Conservation (phyloP, 2,329 filamentous ascomycete species). For the Cladophialophora bantiana region DNA sequence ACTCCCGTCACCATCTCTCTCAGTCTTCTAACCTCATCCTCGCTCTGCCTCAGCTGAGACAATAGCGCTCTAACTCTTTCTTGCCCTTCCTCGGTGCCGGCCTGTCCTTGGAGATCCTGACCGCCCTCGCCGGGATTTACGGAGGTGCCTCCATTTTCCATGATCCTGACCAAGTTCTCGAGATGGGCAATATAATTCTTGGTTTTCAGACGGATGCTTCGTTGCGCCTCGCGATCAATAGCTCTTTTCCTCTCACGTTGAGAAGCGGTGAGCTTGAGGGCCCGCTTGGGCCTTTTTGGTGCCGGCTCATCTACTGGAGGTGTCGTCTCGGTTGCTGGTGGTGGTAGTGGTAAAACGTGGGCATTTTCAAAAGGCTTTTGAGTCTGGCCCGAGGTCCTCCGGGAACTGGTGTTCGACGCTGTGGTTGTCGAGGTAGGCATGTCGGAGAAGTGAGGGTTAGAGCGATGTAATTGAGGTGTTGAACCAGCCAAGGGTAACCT, state of each 20-base stretch:
- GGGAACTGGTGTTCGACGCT: slow-evolving; percentile 13
- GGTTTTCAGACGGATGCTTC: slow-evolving; percentile 32
- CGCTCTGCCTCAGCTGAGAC: slow-evolving; percentile 26
- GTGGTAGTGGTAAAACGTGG: not conserved
- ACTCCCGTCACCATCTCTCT: slow-evolving; percentile 25
- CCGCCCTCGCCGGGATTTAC: not conserved
- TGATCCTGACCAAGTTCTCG: slow-evolving; percentile 29
- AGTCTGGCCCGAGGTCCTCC: slow-evolving; percentile 10
- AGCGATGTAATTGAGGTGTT: not conserved
- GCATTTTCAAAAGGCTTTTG: slow-evolving; percentile 6
- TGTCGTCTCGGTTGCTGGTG: not conserved
- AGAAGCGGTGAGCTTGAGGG: slow-evolving; percentile 27
- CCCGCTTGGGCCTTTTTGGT: slow-evolving; percentile 23
- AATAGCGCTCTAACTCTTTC: slow-evolving; percentile 24
- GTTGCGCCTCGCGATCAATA: slow-evolving; percentile 30
- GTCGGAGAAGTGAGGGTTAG: not conserved
- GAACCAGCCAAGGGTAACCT: not conserved
- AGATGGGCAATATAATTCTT: slow-evolving; percentile 33
- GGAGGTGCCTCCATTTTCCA: slow-evolving; percentile 19
- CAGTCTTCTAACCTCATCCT: slow-evolving; percentile 25
- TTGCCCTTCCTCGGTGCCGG: not conserved
- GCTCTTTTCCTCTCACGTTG: slow-evolving; percentile 32
- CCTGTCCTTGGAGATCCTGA: not conserved
- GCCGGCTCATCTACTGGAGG: not conserved
- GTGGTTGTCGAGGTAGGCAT: slow-evolving; percentile 12